Conservation (phyloP, 331 rosid species). For the Quercus lobata region DNA sequence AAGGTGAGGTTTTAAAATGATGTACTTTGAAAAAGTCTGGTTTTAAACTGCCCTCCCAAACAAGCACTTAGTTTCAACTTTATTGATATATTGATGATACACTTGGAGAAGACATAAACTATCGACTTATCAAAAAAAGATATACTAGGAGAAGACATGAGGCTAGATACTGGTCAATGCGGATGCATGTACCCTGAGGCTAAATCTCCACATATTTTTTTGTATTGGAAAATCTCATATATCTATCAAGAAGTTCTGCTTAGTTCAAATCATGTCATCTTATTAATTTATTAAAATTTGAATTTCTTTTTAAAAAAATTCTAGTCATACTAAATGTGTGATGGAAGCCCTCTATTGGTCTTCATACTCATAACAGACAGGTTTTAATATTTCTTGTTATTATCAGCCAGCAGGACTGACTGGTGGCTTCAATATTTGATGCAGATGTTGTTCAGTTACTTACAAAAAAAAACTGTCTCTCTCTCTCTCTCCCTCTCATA, state of each 20-base stretch:
- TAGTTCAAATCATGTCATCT: neutral
- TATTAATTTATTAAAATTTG: neutral
- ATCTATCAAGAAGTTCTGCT: neutral
- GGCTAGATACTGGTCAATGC: neutral
- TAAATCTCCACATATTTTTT: neutral
- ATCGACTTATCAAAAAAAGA: neutral
- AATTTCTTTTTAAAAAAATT: neutral
- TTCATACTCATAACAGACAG: neutral
- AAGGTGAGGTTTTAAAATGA: too few species aligned
- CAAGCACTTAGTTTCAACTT: neutral
- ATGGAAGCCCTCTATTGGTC: neutral
- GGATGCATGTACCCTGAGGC: neutral
- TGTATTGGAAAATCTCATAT: neutral
- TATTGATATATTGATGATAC: neutral
- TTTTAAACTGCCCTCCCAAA: too few species aligned
- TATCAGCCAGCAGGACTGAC: neutral
- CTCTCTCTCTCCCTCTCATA: neutral
- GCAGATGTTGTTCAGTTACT: neutral
- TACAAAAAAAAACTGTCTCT: too few species aligned
- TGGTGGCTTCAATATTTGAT: neutral
- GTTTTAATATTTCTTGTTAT: neutral
- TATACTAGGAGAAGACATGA: neutral
- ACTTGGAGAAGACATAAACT: too few species aligned
- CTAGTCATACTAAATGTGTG: neutral
- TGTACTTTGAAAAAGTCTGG: too few species aligned